Conservation (phyloP, 768 basidiomycete species). For the Russula brevipes region DNA sequence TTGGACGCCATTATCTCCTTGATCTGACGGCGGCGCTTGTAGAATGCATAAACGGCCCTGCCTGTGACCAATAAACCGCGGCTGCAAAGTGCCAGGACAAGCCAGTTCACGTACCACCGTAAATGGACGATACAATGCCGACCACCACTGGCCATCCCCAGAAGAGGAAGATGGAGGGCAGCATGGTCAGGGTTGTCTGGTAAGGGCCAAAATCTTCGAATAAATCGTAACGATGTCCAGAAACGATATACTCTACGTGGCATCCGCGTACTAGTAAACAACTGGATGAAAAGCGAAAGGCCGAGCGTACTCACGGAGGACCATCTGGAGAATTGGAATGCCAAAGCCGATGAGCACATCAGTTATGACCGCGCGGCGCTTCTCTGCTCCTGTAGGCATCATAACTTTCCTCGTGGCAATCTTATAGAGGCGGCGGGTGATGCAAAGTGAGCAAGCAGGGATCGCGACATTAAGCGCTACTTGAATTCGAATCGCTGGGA, state of each 20-base stretch:
- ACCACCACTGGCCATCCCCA: constrained; percentile 22
- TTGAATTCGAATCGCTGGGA: too few species aligned
- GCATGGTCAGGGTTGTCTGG: constrained; percentile 34
- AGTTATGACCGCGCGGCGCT: constrained; percentile 30
- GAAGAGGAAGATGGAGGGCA: constrained; percentile 31
- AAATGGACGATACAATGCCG: constrained; percentile 32
- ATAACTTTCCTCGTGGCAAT: constrained; percentile 36
- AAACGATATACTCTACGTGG: constrained; percentile 2
- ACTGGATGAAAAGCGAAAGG: neutral
- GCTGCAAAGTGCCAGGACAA: too few species aligned
- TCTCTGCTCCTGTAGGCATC: constrained; percentile 30
- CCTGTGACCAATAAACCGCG: constrained; percentile 18
- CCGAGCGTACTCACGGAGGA: constrained; percentile 1
- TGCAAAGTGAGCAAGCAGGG: neutral
- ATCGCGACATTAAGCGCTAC: too few species aligned
- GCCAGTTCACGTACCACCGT: constrained; percentile 32
- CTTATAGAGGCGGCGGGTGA: constrained; percentile 40
- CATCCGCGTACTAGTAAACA: neutral
- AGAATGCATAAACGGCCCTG: constrained; percentile 29
- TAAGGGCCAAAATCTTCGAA: constrained; percentile 45
- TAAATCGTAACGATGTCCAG: constrained; percentile 45
- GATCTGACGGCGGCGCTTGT: constrained; percentile 29
- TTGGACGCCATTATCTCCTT: constrained; percentile 28
- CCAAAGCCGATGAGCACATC: constrained; percentile 33
- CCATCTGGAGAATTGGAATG: constrained; percentile 15